These are phyloP conservation scores for Rutstroemia sydowiana DNA, from an alignment of 2,329 filamentous ascomycete genomes.

Conservation along the genomic window DNA sequence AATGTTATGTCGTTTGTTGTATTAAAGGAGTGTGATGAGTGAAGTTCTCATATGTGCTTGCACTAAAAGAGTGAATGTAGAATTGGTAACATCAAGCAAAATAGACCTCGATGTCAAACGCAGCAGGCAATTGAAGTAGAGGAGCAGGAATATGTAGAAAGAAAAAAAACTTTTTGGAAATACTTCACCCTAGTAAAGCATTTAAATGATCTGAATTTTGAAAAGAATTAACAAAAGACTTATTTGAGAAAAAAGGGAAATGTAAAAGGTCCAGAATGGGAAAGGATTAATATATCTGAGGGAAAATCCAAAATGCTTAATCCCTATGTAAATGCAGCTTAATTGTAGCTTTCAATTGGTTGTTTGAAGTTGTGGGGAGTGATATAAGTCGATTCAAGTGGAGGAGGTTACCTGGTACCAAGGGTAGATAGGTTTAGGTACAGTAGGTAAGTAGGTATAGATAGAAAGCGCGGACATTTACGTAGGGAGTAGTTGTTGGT, in stretches of 20 bases:
- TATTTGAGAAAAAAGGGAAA: too few relatives aligned
- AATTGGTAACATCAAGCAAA: slow-evolving; percentile 4
- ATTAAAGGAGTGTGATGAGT: slow-evolving; percentile 10
- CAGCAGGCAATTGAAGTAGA: not conserved
- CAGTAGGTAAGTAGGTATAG: not conserved
- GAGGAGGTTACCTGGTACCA: too few relatives aligned
- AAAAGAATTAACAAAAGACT: too few relatives aligned
- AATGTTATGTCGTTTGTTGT: slow-evolving; percentile 19
- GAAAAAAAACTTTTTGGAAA: too few relatives aligned
- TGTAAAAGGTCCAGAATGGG: not conserved
- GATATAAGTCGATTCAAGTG: too few relatives aligned
- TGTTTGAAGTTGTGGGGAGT: slow-evolving; percentile 3
- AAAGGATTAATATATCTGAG: slow-evolving; percentile 6
- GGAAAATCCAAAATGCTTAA: not conserved
- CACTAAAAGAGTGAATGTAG: slow-evolving; percentile 14
- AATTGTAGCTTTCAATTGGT: too few relatives aligned
- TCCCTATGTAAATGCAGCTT: too few relatives aligned
- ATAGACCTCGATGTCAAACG: not conserved
- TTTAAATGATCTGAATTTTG: too few relatives aligned
- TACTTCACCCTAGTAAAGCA: too few relatives aligned
- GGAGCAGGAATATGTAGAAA: not conserved
- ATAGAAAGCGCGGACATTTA: not conserved
- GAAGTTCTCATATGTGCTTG: slow-evolving; percentile 19
- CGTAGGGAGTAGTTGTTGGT: not conserved
- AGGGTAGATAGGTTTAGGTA: not conserved